A percentile compares a stretch with the other conserved stretches of the same genome.
phyloP scores from a whole-genome alignment of 73 alveolate genomes.

The Paramecium tetraurelia region DNA sequence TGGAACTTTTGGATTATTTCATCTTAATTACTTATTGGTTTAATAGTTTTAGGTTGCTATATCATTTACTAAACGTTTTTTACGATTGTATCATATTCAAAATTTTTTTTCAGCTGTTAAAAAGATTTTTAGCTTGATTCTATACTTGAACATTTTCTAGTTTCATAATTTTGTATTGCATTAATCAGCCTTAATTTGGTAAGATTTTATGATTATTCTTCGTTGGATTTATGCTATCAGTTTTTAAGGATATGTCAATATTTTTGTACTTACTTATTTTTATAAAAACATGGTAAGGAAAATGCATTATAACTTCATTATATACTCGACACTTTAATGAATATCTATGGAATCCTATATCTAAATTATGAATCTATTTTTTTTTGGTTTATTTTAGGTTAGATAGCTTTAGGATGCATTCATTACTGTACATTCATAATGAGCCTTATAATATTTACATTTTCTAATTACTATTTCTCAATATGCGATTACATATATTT shows the following conservation, averaged over 20 bases:
- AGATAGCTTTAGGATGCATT: neutral
- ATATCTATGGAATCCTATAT: neutral
- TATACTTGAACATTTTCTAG: neutral
- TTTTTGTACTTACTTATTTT: neutral
- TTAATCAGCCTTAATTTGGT: neutral
- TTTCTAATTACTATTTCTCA: neutral
- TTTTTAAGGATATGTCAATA: neutral
- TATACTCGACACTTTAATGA: neutral
- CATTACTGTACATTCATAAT: neutral
- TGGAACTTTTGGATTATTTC: neutral
- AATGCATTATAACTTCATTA: neutral
- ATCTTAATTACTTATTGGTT: neutral
- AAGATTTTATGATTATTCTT: neutral
- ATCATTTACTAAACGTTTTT: neutral
- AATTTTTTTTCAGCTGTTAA: neutral
- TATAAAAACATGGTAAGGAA: neutral
- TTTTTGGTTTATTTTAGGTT: neutral
- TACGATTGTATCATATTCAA: neutral
- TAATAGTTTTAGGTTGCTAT: neutral
- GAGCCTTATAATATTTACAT: neutral
- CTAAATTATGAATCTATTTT: neutral
- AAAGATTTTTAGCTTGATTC: neutral
- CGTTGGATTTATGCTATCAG: neutral
- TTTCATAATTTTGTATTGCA: neutral
- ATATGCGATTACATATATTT: neutral